Base-by-base conservation (phyloP, 2,329 filamentous ascomycete species). In the Pochonia chlamydosporia region DNA sequence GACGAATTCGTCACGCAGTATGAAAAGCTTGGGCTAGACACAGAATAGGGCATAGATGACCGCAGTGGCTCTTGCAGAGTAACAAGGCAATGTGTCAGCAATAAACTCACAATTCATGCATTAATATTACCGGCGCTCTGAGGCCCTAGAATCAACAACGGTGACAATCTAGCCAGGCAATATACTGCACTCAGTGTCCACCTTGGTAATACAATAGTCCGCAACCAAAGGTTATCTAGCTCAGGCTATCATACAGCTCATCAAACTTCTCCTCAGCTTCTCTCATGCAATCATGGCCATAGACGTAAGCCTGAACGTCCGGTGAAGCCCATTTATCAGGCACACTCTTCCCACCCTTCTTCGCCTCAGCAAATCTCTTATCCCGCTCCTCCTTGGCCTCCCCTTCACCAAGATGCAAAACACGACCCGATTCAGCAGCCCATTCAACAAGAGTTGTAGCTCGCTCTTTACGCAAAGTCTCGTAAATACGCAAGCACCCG, bases 301-400 rank as follows among this genome's bases (percentile, higher is more conserved):
- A 85, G 50, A 84, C 78, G 71, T 77, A 75, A 59, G 74, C 71
- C 65, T 86, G 82, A 25, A 85, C 79, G 56, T 85, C 82, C 5
- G 81, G 79, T 63, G 82, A 82, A 4, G 80, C 81, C 82, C 82
- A 85, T 66, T 84, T 85, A 63, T 85, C 82, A 5, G 80, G 80
- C 49, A 75, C 75, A 49, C n/a, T n/a, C n/a, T 64, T 73, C 54
- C 62, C 73, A 56, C 72, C 73, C 60, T 56, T 68, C 52, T 67
- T 71, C 42, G 75, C 67, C 46, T 73, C 67, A n/a, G 72, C 73
- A 62, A 82, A 79, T 62, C 70, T 65, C 47, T 65, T 67, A 57
- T 82, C 78, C 14, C 79, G 69, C 65, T 80, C 76, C 59, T 77
- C 74, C 58, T 74, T 76, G 16, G 74, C 77, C 52, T 70, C 67